Base-by-base conservation (phyloP, 2,329 filamentous ascomycete genomes). In the Ceratocystis papillata region DNA sequence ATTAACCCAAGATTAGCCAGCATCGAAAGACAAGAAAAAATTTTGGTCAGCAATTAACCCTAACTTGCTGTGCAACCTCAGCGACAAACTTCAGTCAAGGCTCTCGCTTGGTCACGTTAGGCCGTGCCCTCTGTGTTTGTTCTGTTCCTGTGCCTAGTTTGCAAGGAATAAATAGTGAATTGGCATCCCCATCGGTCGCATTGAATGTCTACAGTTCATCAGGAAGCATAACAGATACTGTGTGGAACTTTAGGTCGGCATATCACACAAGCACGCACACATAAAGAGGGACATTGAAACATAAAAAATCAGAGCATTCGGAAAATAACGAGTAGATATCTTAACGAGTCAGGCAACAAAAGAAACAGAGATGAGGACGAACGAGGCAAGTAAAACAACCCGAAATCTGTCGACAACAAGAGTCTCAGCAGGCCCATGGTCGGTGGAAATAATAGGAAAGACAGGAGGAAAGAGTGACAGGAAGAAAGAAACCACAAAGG, bases 1-100 rank as follows among this genome's bases (percentile, higher is more conserved):
- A 55, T 66, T 62, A 66, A 57, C 64, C 64, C 20, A 44, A 57
- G 59, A 66, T 66, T 66, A 66, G n/a, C 64, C 64, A 37, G 3
- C 6, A 6, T 1, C 17, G 5, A 20, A 12, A 37, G 28, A 4
- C 17, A 6, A 28, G 12, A 41, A 41, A 41, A 41, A 1, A 0
- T 5, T 5, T 59, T 59, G 28, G 55, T 59, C 28, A 59, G 17
- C 17, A 59, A 10, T 10, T 53, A 63, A 63, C 62, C 62, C 62
- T 63, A 53, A 25, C 2, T 15, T 12, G 1, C 1, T 12, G 25
- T 28, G 17, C 22, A 63, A n/a, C 25, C 25, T 5, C 15, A 28
- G 6, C 3, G 48, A 28, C 20, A 53, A 28, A 4, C 3, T 7
- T 10, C n/a, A 7, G 46, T 8, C n/a, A 1, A 50, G 17, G 46